Base-by-base conservation (phyloP, 345 rosid species). In the Linum usitatissimum region DNA sequence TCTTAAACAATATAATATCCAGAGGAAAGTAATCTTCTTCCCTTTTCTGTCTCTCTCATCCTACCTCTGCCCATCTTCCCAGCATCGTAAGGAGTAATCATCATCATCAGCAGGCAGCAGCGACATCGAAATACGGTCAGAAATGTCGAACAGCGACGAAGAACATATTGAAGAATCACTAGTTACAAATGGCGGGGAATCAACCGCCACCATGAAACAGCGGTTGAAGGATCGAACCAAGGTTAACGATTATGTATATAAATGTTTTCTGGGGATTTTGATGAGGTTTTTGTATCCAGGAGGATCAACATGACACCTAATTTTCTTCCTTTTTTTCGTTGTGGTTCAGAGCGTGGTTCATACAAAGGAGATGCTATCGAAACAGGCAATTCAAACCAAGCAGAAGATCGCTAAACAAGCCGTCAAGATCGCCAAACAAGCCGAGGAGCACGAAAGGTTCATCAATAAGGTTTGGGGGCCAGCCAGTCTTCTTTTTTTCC, bases 371-470 rank as follows among this genome's bases (percentile, higher is more conserved):
- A 75, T 86, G 9, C 65, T 89, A 60, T 84, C 96, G 36, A 84
- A 89, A 71, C 89, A 78, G 75, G 90, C 90, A n/a, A 82, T 75
- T 31, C 85, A 87, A 53, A 91, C 95, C 5, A 86, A 86, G 49
- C 78, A 86, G 84, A 85, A 86, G 55, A 63, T 92, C 56, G 87
- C 98, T 40, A 87, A 92, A 70, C 96, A 92, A 59, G 98, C 96
- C 2, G 83, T 77, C 67, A 92, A 84, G 91, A 87, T 92, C 70
- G 97, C 94, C 21, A 90, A 87, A 73, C 94, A 83, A 78, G 98
- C 91, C 8, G 98, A 87, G 77, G 93, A 85, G 71, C 98, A 92
- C 49, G 94, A 92, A 70, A 72, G 84, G 57, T 84, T 89, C 71
- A 81, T 92, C 61, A 92, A 81, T 68, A 92, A 92, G 86, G 98